A percentile compares a stretch with the other conserved stretches of the same genome.
phyloP scores from a whole-genome alignment of 2,329 filamentous ascomycete species.

The Ceratocystis diversiconidia region DNA sequence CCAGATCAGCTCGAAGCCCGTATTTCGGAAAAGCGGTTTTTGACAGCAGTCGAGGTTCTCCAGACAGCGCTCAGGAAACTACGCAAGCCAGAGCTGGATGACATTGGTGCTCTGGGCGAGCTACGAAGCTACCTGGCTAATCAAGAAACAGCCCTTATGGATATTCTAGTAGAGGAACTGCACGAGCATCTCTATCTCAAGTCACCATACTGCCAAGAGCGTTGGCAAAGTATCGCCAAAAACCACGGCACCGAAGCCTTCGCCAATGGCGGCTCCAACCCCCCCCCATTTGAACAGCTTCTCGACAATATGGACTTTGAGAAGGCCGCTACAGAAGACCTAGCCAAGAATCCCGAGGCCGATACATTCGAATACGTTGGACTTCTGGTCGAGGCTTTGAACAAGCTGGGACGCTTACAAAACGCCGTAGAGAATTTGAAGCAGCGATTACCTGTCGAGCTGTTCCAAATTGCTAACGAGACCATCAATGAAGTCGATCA shows the following conservation, averaged over 20 bases:
- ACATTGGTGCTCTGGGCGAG: constrained; percentile 77
- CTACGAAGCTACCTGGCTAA: constrained; percentile 78
- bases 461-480: constrained; percentile 87
- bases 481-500: constrained; percentile 90
- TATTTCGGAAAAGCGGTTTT: constrained; percentile 90
- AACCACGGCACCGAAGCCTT: constrained; percentile 43
- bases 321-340: constrained; percentile 60
- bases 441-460: constrained; percentile 80
- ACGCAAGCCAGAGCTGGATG: constrained; percentile 75
- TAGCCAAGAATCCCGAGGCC: constrained; percentile 82
- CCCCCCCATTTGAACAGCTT: constrained; percentile 43
- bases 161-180: constrained; percentile 92
- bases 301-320: constrained; percentile 48
- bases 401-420: constrained; percentile 76
- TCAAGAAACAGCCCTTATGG: constrained; percentile 80
- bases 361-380: constrained; percentile 92
- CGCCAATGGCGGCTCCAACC: constrained; percentile 29
- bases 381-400: constrained; percentile 73
- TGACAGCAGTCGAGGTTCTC: constrained; percentile 82
- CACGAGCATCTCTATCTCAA: constrained; percentile 97
- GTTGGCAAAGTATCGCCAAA: constrained; percentile 75
- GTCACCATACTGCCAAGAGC: constrained; percentile 89
- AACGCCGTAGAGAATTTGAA: constrained; percentile 80
- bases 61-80: constrained; percentile 76
- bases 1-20: constrained; percentile 86